Evolutionary conservation across 2,329 filamentous ascomycete genomes (phyloP), one percentile per base, ranked within the genome.

Genomic region (Polytolypa hystricis): DNA sequence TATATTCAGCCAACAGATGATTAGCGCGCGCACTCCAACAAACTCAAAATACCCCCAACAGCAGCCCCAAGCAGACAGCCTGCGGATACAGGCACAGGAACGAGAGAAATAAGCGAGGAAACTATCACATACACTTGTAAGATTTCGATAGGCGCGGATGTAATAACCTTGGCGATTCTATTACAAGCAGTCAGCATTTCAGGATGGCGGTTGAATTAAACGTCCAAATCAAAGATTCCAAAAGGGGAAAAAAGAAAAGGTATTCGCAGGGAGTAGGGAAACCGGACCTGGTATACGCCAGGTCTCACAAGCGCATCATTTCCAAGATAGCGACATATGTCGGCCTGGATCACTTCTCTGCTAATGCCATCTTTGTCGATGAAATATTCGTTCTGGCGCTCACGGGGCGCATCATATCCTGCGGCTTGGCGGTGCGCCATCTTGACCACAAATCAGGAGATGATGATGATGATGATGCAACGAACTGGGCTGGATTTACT

Each of bases 301-400:
- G 81, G 81, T 54, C 79, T 78, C 55, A 84, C 81, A 52, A 84
- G 71, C 48, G 82, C 82, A 67, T 87, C 82, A 59, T 84, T 84
- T 53, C 82, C 82, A 49, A 87, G 71, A 58, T 85, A 87, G 55
- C 81, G 80, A 66, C 82, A 86, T 47, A 87, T 84, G 58, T 87
- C 82, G 56, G 81, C 79, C 45, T 83, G 84, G 61, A 87, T 85
- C 52, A 87, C 82, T 61, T 87, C 81, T 51, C 81, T 77, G 58
- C 83, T 81, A 60, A 87, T 87, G 55, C 82, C 81, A 60, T 85
- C 79, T 52, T 79, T 76, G 30, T 80, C 79, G 38, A 86, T 77
- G 59, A 86, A 86, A 58, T 85, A 86, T 63, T 85, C 80, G 61
- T 84, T 84, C 57, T 81, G 60, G 52, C 60, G 55, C 46, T 56